Percentiles rank a stretch among this genome's conserved stretches.
Evolutionary conservation across 2,329 filamentous ascomycete species (phyloP).

Genomic region (Fonsecaea erecta): DNA sequence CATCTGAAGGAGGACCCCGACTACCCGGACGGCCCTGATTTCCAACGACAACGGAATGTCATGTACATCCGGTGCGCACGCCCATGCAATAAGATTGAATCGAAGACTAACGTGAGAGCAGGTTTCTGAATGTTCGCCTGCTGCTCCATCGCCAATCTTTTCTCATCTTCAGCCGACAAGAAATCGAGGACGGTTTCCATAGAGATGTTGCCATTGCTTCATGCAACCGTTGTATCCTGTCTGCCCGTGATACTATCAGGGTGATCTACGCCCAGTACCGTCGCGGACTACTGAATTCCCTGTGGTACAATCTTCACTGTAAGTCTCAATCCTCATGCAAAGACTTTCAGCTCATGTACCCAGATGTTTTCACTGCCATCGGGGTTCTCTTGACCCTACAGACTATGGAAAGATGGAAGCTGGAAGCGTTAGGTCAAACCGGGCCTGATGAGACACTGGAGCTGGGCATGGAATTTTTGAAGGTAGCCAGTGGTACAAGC

Average conservation of each 20-base stretch:
- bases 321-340: not conserved
- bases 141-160: constrained; percentile 7
- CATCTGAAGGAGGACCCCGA: constrained; percentile 14
- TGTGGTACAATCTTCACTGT: constrained; percentile 20
- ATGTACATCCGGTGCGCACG: constrained; percentile 10
- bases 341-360: not conserved
- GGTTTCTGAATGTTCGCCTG: constrained; percentile 1
- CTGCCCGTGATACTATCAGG: constrained; percentile 12
- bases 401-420: constrained; percentile 1
- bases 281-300: constrained; percentile 7
- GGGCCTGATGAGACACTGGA: not conserved
- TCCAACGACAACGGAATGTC: constrained; percentile 15
- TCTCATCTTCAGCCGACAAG: not conserved
- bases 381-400: constrained; percentile 5
- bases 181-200: not conserved
- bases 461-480: constrained; percentile 5
- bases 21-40: constrained; percentile 7
- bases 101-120: not conserved
- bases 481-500: not conserved
- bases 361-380: constrained; percentile 3
- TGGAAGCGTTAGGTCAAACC: not conserved
- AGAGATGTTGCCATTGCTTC: not conserved
- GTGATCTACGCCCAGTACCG: constrained; percentile 10
- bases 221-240: not conserved
- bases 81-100: not conserved